These are phyloP conservation scores for Flaveria floridana DNA, from an alignment of 140 eudicot species.

Conservation along the genomic window DNA sequence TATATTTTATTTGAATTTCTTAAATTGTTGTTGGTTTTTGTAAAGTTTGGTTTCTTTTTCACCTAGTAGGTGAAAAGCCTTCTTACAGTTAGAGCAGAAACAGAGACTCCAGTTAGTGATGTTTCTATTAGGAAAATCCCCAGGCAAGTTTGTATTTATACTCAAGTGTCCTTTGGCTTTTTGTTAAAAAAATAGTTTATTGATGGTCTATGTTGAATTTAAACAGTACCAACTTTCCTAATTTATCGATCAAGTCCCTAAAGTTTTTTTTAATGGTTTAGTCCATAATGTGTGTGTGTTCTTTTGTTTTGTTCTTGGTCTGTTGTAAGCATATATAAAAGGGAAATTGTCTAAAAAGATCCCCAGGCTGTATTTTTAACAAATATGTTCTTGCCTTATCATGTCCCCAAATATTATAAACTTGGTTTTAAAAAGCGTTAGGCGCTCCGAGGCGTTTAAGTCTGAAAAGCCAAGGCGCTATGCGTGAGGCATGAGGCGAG, in stretches of 20 bases:
- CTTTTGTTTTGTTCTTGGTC: not conserved
- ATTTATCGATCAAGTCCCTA: not conserved
- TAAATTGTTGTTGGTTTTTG: not conserved
- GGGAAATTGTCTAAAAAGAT: not conserved
- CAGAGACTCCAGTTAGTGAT: conserved; percentile 93
- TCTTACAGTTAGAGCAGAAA: conserved; percentile 96
- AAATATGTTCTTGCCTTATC: not conserved
- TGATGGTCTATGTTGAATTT: not conserved
- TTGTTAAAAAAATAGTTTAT: not conserved
- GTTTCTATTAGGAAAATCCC: conserved; percentile 97
- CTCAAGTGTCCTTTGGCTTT: not conserved
- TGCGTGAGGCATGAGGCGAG: too few species aligned
- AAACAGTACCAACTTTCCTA: not conserved
- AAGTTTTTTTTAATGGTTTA: not conserved
- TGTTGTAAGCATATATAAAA: not conserved
- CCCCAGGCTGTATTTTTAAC: not conserved
- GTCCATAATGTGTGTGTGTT: not conserved
- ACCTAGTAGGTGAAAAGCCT: conserved; percentile 81
- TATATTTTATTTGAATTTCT: not conserved
- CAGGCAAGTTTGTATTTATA: conserved; percentile 44
- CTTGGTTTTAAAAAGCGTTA: too few species aligned
- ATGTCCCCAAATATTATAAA: not conserved
- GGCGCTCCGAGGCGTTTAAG: too few species aligned
- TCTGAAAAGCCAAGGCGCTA: too few species aligned
- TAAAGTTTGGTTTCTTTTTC: not conserved